A percentile compares a stretch with the other conserved stretches of the same genome.
These are phyloP conservation scores for Malbranchea cinnamomea DNA, from an alignment of 2,329 filamentous ascomycete species.

Conservation along the genomic window DNA sequence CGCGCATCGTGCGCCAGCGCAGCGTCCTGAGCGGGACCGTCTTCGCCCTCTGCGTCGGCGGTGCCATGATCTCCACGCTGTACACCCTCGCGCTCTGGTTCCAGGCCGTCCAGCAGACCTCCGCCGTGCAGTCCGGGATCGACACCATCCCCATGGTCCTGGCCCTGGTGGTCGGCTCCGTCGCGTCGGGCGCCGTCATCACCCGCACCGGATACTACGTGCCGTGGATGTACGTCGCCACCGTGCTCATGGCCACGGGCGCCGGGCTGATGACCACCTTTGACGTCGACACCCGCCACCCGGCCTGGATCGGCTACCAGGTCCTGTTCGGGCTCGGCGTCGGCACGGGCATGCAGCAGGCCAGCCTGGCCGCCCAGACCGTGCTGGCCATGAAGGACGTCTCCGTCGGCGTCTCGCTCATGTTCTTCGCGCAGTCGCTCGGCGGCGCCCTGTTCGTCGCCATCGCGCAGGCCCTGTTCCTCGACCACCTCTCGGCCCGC, in stretches of 20 bases:
- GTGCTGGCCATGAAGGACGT: conserved; percentile 10
- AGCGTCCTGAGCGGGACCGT: conserved; percentile 5
- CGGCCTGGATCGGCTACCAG: conserved; percentile 16
- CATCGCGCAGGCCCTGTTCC: conserved; percentile 12
- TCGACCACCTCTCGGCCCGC: conserved; percentile 8
- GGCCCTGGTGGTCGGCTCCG: conserved; percentile 13
- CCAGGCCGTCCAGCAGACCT: conserved; percentile 28
- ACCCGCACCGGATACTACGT: conserved; percentile 12
- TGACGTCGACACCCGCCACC: conserved; percentile 10
- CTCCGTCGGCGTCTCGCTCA: conserved; percentile 12
- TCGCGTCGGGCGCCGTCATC: conserved; percentile 10
- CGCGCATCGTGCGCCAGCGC: conserved; percentile 12
- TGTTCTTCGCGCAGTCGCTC: conserved; percentile 13
- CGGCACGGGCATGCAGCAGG: conserved; percentile 13
- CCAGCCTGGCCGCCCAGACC: conserved; percentile 12
- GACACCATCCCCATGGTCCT: conserved; percentile 24
- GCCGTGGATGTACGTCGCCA: conserved; percentile 12
- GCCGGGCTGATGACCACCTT: conserved; percentile 19
- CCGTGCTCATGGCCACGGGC: conserved; percentile 15
- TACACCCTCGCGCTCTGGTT: conserved; percentile 23
- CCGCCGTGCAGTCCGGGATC: conserved; percentile 22
- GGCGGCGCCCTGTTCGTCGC: conserved; percentile 14
- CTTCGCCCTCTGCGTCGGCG: conserved; percentile 5
- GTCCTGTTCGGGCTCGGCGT: conserved; percentile 13
- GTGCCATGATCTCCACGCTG: conserved; percentile 7